Conservation (phyloP, 2,329 filamentous ascomycete genomes). For the Zasmidium cellare region DNA sequence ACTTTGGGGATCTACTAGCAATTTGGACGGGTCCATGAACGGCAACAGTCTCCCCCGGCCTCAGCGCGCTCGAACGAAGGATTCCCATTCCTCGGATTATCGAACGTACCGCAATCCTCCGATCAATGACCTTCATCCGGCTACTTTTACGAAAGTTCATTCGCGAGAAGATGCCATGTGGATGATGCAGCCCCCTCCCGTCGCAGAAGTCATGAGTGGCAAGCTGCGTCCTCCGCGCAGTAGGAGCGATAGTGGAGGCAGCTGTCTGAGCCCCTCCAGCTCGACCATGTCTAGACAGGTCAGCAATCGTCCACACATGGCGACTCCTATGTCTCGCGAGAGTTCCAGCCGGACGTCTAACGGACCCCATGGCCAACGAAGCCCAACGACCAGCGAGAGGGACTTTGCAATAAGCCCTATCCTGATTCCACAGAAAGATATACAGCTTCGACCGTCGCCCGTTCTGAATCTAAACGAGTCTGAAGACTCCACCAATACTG, state of each 20-base stretch:
- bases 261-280: conserved; percentile 28
- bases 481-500: conserved; percentile 19
- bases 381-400: conserved; percentile 12
- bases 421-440: conserved; percentile 3
- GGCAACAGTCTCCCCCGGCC: conserved; percentile 39
- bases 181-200: conserved; percentile 93
- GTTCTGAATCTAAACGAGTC: conserved; percentile 16
- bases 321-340: conserved; percentile 37
- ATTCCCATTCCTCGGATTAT: conserved; percentile 21
- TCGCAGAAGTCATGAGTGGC: conserved; percentile 86
- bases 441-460: conserved; percentile 16
- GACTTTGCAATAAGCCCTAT: conserved; percentile 22
- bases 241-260: conserved; percentile 53
- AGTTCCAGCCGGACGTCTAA: conserved; percentile 31
- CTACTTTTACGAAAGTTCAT: conserved; percentile 40
- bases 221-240: conserved; percentile 68
- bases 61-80: conserved; percentile 20
- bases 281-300: conserved; percentile 35
- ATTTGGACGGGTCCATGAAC: conserved; percentile 22
- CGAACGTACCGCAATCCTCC: conserved; percentile 47
- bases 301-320: conserved; percentile 36
- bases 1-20: conserved; percentile 65
- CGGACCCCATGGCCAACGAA: conserved; percentile 33
- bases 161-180: conserved; percentile 67
- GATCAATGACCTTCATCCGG: conserved; percentile 69